phyloP scores from a whole-genome alignment of 2,329 filamentous ascomycete species.

The Fusarium sp. region DNA sequence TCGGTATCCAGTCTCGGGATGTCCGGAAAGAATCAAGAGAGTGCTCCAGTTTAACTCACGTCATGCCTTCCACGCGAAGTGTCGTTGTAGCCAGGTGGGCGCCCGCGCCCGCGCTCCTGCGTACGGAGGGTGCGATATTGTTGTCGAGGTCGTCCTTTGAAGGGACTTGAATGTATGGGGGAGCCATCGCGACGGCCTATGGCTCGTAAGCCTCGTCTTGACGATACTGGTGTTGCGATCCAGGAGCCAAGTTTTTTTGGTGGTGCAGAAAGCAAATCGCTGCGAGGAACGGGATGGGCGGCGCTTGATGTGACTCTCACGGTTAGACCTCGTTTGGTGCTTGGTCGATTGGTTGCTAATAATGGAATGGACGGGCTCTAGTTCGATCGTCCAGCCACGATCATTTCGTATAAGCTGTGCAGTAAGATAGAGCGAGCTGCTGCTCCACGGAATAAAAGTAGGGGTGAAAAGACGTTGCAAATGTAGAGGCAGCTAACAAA shows the following conservation, averaged over 20 bases:
- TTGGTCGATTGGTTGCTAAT: conserved; percentile 32
- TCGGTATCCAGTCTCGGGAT: conserved; percentile 34
- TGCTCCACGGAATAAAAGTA: conserved; percentile 30
- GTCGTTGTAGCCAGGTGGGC: conserved; percentile 88
- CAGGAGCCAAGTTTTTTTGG: conserved; percentile 13
- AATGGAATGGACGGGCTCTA: conserved; percentile 28
- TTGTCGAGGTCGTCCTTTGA: conserved; percentile 51
- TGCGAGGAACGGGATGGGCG: conserved; percentile 17
- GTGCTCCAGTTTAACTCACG: conserved; percentile 57
- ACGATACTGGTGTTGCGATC: conserved; percentile 48
- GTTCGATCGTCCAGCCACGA: conserved; percentile 33
- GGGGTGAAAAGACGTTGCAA: not conserved
- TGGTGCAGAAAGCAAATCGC: conserved; percentile 17
- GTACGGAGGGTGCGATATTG: conserved; percentile 31
- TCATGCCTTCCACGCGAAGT: conserved; percentile 88
- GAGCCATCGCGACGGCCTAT: conserved; percentile 56
- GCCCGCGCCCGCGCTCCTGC: conserved; percentile 46
- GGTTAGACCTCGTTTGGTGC: conserved; percentile 24
- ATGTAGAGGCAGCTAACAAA: not conserved
- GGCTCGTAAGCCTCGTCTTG: conserved; percentile 33
- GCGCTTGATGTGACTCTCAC: conserved; percentile 18
- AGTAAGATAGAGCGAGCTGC: conserved; percentile 15
- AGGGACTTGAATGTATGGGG: conserved; percentile 59
- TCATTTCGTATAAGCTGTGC: conserved; percentile 31
- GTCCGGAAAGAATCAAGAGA: conserved; percentile 20